A percentile compares a stretch with the other conserved stretches of the same genome.
These are phyloP conservation scores for Aspergillus cristatus DNA, from an alignment of 495 filamentous ascomycete species.

Conservation along the genomic window DNA sequence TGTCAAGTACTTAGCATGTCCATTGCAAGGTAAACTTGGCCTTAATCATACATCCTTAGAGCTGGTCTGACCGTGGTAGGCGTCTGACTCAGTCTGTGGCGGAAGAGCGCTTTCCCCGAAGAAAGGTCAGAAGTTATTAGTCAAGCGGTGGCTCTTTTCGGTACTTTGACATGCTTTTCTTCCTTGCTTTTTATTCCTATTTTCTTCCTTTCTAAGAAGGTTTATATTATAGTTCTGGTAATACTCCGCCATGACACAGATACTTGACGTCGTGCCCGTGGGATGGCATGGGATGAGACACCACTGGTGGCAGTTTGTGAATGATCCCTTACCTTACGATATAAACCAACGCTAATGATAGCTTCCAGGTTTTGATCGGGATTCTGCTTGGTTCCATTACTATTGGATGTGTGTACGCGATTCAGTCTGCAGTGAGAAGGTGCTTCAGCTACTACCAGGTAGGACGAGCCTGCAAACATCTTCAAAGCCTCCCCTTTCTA, in stretches of 20 bases:
- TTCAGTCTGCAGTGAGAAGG: constrained; percentile 16
- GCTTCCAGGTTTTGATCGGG: constrained; percentile 26
- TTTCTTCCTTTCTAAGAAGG: neutral
- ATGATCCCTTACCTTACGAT: constrained; percentile 6
- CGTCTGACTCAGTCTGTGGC: too few relatives aligned
- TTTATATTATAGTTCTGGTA: neutral
- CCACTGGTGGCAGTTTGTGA: constrained; percentile 38
- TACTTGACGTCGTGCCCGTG: constrained; percentile 24
- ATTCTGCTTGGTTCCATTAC: constrained; percentile 26
- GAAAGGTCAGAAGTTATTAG: constrained; percentile 6
- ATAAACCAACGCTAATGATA: constrained; percentile 7
- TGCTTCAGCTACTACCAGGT: constrained; percentile 27
- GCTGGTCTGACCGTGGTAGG: too few relatives aligned
- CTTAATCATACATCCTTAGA: too few relatives aligned
- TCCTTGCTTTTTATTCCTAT: neutral
- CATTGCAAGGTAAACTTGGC: neutral
- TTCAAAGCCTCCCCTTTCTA: neutral
- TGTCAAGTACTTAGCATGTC: constrained; percentile 2
- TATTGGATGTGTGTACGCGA: constrained; percentile 21
- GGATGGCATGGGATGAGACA: constrained; percentile 28
- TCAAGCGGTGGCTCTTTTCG: neutral
- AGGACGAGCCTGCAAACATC: constrained; percentile 3
- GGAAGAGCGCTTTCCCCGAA: too few relatives aligned
- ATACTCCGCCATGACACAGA: constrained; percentile 19
- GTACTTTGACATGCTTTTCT: constrained; percentile 1